Evolutionary conservation across 139 green algal species (phyloP), one percentile per base, ranked within the genome.

Genomic region (Closterium sp.): DNA sequence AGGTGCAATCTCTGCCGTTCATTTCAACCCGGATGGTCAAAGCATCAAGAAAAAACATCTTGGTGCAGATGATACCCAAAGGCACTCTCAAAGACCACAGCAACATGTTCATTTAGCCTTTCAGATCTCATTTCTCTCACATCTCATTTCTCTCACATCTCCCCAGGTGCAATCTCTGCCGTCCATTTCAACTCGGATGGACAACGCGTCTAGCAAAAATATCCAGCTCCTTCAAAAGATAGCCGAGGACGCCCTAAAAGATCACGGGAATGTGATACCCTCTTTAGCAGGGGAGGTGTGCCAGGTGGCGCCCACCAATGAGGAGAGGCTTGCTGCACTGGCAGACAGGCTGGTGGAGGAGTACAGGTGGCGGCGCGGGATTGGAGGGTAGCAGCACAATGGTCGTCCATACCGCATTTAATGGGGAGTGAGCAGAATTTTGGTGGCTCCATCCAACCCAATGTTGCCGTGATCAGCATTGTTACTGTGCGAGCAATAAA

Each of bases 161-260:
- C 81, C 4, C 30, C 84, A 88, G 84, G 33, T 88, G 33, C 21
- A 34, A 33, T 88, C 84, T 9, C 84, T 88, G 84, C 84, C 84
- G 32, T 30, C 32, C 30, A 36, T 88, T 9, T 88, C 84, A 21
- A 88, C 84, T 7, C 30, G 84, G 84, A 88, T 88, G 84, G 84
- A 88, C 84, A 88, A 88, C 33, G 32, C 84, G n/a, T 34, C 32
- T 21, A 10, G 10, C 30, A 88, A 36, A 31, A 88, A 88, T 21
- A 36, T 88, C 30, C 31, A 36, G 31, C 21, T 30, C 30, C 84
- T 88, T 6, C 21, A 43, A 31, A 12, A 36, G 31, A 9, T 88
- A 9, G 84, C 84, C 10, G 31, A 88, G 31, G 84, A 88, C 21
- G 31, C 84, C 12, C 84, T 88, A 21, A 36, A 35, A 32, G 32